Base-by-base conservation (phyloP, 768 basidiomycete genomes). In the Tricholoma sp. region DNA sequence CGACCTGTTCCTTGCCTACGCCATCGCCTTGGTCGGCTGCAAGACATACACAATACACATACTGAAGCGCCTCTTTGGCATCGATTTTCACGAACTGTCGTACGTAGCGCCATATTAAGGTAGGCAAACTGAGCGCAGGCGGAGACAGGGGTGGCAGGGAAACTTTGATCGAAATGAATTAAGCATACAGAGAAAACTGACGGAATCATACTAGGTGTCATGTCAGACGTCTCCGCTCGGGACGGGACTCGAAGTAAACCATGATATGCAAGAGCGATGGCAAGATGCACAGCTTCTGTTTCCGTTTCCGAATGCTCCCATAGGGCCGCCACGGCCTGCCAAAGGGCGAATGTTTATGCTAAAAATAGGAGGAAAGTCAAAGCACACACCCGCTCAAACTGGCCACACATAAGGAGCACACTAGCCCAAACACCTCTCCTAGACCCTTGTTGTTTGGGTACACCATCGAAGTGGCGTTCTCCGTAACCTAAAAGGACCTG, bases 221-320 rank as follows among this genome's bases (percentile, higher is more conserved):
- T 86, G 53, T 96, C 93, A 1, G 90, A 89, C 4, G 88, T 86
- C 66, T 94, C 91, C 2, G 88, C 84, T 6, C 85, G 77, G 7
- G 88, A 80, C 6, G 96, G 89, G 0, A 95, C 84, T 9, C 94
- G 83, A 18, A 99, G 71, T 4, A 99, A 73, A 1, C 96, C 97
- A 66, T 98, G 94, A 67, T 98, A 99, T 0, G 91, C 84, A 54
- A 99, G 76, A 3, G 88, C 91, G 61, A 97, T 88, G 0, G 91
- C 94, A 24, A 98, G 78, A 69, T 99, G 97, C 4, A 98, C 89
- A 0, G 94, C 95, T 66, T 98, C 97, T 15, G 94, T 83, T 63
- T 97, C 89, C 15, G 90, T 88, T 59, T 91, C 88, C 50, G 82
- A 81, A 61, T 91, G 88, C 45, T 94, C 89, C 83, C 93, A 91